These are phyloP conservation scores for Prunus kanzakura DNA, from an alignment of 306 rosid genomes.

Conservation along the genomic window DNA sequence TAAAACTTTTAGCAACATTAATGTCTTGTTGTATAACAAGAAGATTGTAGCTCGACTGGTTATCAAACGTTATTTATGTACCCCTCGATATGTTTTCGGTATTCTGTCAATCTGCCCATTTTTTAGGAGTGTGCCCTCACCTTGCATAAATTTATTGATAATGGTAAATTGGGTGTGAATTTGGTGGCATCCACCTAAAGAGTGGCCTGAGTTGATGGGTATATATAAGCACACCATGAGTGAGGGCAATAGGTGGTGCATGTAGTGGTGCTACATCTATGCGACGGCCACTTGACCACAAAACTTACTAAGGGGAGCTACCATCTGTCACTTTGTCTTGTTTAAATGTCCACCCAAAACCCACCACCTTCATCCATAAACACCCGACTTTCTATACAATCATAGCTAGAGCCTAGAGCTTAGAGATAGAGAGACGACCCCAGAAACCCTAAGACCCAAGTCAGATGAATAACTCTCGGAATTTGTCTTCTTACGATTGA, in stretches of 20 bases:
- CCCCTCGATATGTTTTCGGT: too few relatives aligned
- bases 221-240: too few relatives aligned
- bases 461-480: not conserved
- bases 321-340: not conserved
- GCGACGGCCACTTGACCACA: slow-evolving; percentile 17
- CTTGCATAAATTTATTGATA: not conserved
- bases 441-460: too few relatives aligned
- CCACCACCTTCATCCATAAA: too few relatives aligned
- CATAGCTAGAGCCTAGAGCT: too few relatives aligned
- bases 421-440: too few relatives aligned
- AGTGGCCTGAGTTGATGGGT: slow-evolving; percentile 3
- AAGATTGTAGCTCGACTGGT: too few relatives aligned
- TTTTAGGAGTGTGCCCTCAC: not conserved
- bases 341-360: not conserved
- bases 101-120: not conserved
- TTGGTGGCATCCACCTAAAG: slow-evolving; percentile 31
- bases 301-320: not conserved
- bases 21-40: too few relatives aligned
- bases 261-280: slow-evolving; percentile 24
- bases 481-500: not conserved
- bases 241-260: not conserved
- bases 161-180: slow-evolving; percentile 9
- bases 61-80: too few relatives aligned
- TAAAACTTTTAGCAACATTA: too few relatives aligned
- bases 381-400: too few relatives aligned